Base-by-base conservation (phyloP, 2,329 filamentous ascomycete genomes). In the Venturia aucupariae region DNA sequence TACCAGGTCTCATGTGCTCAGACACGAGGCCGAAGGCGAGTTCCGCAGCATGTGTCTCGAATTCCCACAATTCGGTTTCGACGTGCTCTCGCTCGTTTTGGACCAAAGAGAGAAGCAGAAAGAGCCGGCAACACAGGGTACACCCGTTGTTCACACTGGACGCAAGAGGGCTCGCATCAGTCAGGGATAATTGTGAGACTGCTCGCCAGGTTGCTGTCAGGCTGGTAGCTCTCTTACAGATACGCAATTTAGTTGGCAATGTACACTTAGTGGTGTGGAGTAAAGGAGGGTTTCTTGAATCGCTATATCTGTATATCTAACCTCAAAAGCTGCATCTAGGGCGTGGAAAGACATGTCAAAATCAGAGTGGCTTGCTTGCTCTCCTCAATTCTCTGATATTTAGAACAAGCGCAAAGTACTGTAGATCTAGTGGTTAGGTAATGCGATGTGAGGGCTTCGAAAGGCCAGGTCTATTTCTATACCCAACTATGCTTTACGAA, bases 11-110 rank as follows among this genome's bases (percentile, higher is more conserved):
- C 91, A 94, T 77, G 87, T 90, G 15, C 79, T 96, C 68, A 88
- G 92, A 22, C 83, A 92, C 75, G 90, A 96, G 76, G 90, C 92
- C 44, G 90, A 95, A 76, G 83, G 85, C 7, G 90, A 95, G 77
- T 96, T 96, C 83, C 86, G 87, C 74, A 76, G 82, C 57, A 85
- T 96, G 76, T 96, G 92, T 78, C 78, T 96, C 74, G 90, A 96
- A 77, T 92, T 87, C 73, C 92, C 92, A 22, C 89, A 95, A 73
- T 97, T 97, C 73, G 89, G 89, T 72, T 97, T 92, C 79, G 92
- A 97, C 75, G 90, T 97, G 64, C 84, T 97, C 66, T 92, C 86
- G 68, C 68, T 90, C 68, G 78, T 81, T 65, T 75, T 81, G 17
- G 79, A 81, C 70, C 74, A 76, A 68, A 76, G 79, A 68, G 79